Evolutionary conservation across 1,284 basidiomycete genomes (phyloP).

Genomic region (Thelephora terrestris): DNA sequence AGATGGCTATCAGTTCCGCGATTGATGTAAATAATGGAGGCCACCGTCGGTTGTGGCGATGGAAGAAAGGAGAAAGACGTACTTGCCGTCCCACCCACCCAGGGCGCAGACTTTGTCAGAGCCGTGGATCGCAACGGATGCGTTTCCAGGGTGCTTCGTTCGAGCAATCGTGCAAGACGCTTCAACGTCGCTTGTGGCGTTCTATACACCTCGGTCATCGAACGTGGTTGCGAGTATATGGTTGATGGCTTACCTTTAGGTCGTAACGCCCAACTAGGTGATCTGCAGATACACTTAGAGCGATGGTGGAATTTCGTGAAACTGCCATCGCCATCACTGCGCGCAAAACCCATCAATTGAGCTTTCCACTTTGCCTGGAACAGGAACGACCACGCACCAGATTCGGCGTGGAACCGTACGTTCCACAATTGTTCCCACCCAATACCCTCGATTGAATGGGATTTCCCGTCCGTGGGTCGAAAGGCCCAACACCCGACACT

Average conservation of each 20-base stretch:
- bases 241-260: conserved; percentile 34
- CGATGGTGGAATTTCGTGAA: conserved; percentile 46
- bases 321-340: conserved; percentile 82
- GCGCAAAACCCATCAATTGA: not conserved
- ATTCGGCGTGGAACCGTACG: conserved; percentile 65
- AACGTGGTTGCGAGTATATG: not conserved
- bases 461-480: conserved; percentile 22
- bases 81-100: conserved; percentile 88
- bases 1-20: not conserved
- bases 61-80: conserved; percentile 18
- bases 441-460: conserved; percentile 54
- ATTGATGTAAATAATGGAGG: not conserved
- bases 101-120: conserved; percentile 71
- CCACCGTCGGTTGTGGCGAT: not conserved
- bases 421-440: conserved; percentile 71
- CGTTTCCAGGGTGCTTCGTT: conserved; percentile 76
- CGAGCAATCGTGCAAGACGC: conserved; percentile 28
- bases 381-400: conserved; percentile 38
- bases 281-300: conserved; percentile 77
- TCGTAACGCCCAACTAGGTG: conserved; percentile 67
- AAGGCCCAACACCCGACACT: conserved; percentile 56
- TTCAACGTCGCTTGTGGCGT: conserved; percentile 1
- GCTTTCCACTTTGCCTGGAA: too few species aligned
- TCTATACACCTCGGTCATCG: not conserved
- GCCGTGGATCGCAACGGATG: conserved; percentile 60